These are phyloP conservation scores for Magnaporthiopsis rhizophila DNA, from an alignment of 2,329 filamentous ascomycete species.

Conservation along the genomic window DNA sequence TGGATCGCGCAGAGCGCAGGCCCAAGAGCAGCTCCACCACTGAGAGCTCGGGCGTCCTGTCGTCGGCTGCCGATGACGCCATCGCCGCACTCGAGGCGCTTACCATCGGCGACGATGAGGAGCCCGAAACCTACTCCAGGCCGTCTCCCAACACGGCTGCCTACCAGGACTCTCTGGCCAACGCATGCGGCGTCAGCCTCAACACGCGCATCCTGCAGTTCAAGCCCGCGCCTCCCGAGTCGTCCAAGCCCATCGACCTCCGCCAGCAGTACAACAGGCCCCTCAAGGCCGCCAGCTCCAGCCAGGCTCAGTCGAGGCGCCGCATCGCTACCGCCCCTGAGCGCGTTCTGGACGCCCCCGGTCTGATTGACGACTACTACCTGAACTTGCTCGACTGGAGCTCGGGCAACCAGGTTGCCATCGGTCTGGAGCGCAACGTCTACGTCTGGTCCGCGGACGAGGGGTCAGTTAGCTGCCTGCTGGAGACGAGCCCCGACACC, in stretches of 20 bases:
- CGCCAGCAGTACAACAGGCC: constrained; percentile 97
- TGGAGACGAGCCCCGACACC: constrained; percentile 83
- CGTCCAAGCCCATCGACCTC: constrained; percentile 95
- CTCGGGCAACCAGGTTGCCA: constrained; percentile 93
- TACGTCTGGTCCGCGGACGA: constrained; percentile 98
- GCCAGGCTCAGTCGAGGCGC: constrained; percentile 79
- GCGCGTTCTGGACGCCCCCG: constrained; percentile 90
- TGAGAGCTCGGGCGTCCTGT: constrained; percentile 69
- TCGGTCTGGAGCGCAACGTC: constrained; percentile 91
- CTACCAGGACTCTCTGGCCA: constrained; percentile 19
- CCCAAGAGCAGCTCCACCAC: constrained; percentile 52
- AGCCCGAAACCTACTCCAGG: constrained; percentile 61
- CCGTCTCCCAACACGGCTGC: constrained; percentile 72
- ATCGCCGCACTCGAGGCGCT: constrained; percentile 73
- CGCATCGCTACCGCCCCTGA: constrained; percentile 92
- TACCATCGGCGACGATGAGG: constrained; percentile 68
- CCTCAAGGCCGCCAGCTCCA: constrained; percentile 65
- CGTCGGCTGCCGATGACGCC: constrained; percentile 72
- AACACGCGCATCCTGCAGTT: constrained; percentile 96
- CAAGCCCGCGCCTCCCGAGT: constrained; percentile 97
- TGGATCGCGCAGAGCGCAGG: constrained; percentile 61
- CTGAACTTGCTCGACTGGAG: constrained; percentile 98
- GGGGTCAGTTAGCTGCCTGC: constrained; percentile 77
- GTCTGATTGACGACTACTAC: constrained; percentile 97
- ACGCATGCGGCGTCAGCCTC: constrained; percentile 63